Conservation (phyloP, 495 filamentous ascomycete species). For the Aspergillus mulundensis region DNA sequence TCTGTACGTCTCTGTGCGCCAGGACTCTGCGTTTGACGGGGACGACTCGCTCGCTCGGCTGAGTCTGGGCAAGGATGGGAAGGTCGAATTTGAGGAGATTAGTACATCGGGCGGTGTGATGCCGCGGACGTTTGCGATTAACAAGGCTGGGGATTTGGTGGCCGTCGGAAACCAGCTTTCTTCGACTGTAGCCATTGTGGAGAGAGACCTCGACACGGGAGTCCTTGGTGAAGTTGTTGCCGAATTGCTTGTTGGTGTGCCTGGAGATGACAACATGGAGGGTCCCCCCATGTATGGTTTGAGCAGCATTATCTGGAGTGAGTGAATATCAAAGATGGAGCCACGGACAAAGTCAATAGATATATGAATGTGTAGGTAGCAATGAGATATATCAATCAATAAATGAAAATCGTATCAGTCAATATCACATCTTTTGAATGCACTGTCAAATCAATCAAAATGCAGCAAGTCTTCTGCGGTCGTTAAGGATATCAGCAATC, state of each 20-base stretch:
- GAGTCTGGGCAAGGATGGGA: slow-evolving; percentile 39
- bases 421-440: slow-evolving; percentile 4
- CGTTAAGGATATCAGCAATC: slow-evolving; percentile 10
- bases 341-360: neutral
- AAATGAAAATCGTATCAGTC: neutral
- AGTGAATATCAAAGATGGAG: slow-evolving; percentile 26
- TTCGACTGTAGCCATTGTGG: slow-evolving; percentile 56
- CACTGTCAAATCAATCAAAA: slow-evolving; percentile 5
- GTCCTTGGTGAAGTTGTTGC: slow-evolving; percentile 48
- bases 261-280: slow-evolving; percentile 35
- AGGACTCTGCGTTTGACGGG: slow-evolving; percentile 32
- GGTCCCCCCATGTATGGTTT: too few species aligned
- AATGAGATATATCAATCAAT: neutral
- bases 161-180: slow-evolving; percentile 60
- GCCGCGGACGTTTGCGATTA: slow-evolving; percentile 65
- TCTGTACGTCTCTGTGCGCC: slow-evolving; percentile 44
- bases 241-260: slow-evolving; percentile 34
- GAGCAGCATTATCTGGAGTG: slow-evolving; percentile 61
- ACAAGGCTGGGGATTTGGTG: slow-evolving; percentile 54
- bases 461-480: slow-evolving; percentile 4
- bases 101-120: slow-evolving; percentile 53
- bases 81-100: slow-evolving; percentile 46
- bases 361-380: neutral
- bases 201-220: slow-evolving; percentile 53
- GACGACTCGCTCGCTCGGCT: slow-evolving; percentile 35